These are phyloP conservation scores for Periconia digitata DNA, from an alignment of 2,329 filamentous ascomycete genomes.

Conservation along the genomic window DNA sequence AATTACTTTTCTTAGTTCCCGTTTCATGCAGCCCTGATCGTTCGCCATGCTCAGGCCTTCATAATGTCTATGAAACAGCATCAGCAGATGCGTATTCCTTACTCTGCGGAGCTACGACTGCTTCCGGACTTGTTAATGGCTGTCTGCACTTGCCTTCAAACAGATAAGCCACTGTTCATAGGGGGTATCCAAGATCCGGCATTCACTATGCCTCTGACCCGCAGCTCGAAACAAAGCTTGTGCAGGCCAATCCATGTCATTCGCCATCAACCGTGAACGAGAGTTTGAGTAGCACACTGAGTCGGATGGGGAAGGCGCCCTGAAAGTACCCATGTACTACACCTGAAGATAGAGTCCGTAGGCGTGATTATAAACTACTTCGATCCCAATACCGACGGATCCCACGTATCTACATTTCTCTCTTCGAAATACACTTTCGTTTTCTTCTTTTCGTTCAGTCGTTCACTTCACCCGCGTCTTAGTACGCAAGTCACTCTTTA, in stretches of 20 bases:
- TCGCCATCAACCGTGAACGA: not conserved
- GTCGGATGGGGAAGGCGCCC: not conserved
- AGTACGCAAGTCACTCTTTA: slow-evolving; percentile 37
- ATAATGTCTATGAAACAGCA: slow-evolving; percentile 35
- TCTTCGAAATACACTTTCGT: slow-evolving; percentile 8
- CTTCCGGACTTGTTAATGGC: slow-evolving; percentile 12
- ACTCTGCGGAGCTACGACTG: slow-evolving; percentile 2
- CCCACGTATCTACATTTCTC: slow-evolving; percentile 3
- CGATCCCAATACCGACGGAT: not conserved
- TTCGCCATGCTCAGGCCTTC: slow-evolving; percentile 14
- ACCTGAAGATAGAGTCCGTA: not conserved
- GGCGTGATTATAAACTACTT: slow-evolving; percentile 21
- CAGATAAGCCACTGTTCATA: slow-evolving; percentile 18
- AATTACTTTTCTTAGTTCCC: slow-evolving; percentile 15
- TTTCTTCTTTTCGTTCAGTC: slow-evolving; percentile 22
- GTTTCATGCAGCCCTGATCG: slow-evolving; percentile 27
- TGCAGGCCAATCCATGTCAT: slow-evolving; percentile 3
- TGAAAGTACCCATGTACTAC: not conserved
- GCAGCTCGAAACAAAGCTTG: slow-evolving; percentile 27
- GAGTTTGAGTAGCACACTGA: not conserved
- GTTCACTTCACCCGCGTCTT: slow-evolving; percentile 30
- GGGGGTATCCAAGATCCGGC: slow-evolving; percentile 14
- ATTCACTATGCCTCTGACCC: slow-evolving; percentile 11
- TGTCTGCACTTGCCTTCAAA: slow-evolving; percentile 6
- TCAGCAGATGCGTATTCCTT: slow-evolving; percentile 9